A percentile compares a stretch with the other conserved stretches of the same genome.
phyloP scores from a whole-genome alignment of 306 rosid species.

The Phaseolus lunatus region DNA sequence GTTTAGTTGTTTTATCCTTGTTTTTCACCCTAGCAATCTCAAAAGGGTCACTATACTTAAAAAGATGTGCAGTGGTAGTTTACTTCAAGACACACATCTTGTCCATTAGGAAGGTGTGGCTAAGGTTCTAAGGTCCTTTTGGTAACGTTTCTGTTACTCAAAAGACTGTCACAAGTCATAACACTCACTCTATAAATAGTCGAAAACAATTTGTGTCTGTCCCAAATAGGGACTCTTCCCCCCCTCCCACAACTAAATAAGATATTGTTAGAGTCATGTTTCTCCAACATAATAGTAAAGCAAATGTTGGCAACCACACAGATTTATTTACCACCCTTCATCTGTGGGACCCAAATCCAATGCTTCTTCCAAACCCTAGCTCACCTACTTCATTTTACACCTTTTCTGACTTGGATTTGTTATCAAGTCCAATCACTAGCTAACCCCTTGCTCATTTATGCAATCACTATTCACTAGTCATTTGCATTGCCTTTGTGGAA shows the following conservation, averaged over 20 bases:
- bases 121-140: slow-evolving; percentile 2
- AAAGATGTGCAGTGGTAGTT: neutral
- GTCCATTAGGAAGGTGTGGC: slow-evolving; percentile 23
- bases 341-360: slow-evolving; percentile 50
- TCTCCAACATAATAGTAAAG: slow-evolving; percentile 38
- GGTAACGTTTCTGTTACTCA: slow-evolving; percentile 48
- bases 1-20: neutral
- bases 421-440: slow-evolving; percentile 45
- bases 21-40: neutral
- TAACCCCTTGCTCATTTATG: slow-evolving; percentile 4
- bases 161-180: slow-evolving; percentile 36
- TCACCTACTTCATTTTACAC: slow-evolving; percentile 27
- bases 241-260: slow-evolving; percentile 38
- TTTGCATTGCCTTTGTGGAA: neutral
- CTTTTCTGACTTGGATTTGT: slow-evolving; percentile 42
- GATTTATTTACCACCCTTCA: slow-evolving; percentile 5
- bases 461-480: neutral
- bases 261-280: slow-evolving; percentile 34
- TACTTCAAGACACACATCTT: slow-evolving; percentile 10
- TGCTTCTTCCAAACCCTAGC: slow-evolving; percentile 51
- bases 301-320: slow-evolving; percentile 7
- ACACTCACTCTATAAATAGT: slow-evolving; percentile 35
- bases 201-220: slow-evolving; percentile 9
- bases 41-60: neutral
- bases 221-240: slow-evolving; percentile 17